phyloP scores from a whole-genome alignment of 2,329 filamentous ascomycete genomes.

The Ophiobolus disseminans region DNA sequence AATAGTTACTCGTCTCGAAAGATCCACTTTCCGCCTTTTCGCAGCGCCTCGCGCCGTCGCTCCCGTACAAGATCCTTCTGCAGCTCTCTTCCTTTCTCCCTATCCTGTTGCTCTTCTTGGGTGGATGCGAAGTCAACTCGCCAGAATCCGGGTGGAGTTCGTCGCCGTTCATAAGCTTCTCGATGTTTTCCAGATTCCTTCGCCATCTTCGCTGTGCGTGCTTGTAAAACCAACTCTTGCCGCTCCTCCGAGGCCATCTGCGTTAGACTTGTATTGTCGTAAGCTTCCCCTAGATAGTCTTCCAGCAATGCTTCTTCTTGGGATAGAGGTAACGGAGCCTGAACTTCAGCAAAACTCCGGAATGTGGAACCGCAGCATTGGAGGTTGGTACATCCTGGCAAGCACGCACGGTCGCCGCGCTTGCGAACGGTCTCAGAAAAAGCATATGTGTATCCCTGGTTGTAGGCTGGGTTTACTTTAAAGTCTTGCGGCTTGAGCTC shows the following conservation, averaged over 20 bases:
- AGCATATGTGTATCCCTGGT: conserved; percentile 74
- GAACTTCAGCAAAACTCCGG: conserved; percentile 64
- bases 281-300: conserved; percentile 60
- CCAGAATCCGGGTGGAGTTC: conserved; percentile 89
- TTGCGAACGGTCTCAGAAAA: conserved; percentile 77
- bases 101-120: conserved; percentile 75
- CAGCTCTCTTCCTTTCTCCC: conserved; percentile 67
- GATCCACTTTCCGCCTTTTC: conserved; percentile 75
- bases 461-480: conserved; percentile 77
- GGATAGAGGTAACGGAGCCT: conserved; percentile 36
- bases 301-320: conserved; percentile 55
- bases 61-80: conserved; percentile 72
- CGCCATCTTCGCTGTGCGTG: conserved; percentile 74
- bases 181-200: conserved; percentile 80
- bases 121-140: conserved; percentile 86
- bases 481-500: conserved; percentile 75
- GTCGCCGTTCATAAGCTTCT: conserved; percentile 72
- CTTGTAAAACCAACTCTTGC: conserved; percentile 73
- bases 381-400: conserved; percentile 76
- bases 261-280: conserved; percentile 44
- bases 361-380: conserved; percentile 80
- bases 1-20: conserved; percentile 76
- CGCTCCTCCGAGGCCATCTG: conserved; percentile 67
- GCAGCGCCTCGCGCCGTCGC: conserved; percentile 82
- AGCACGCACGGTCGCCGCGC: conserved; percentile 70